A percentile compares a stretch with the other conserved stretches of the same genome.
phyloP scores from a whole-genome alignment of 495 filamentous ascomycete genomes.

The Penicillium soppii region DNA sequence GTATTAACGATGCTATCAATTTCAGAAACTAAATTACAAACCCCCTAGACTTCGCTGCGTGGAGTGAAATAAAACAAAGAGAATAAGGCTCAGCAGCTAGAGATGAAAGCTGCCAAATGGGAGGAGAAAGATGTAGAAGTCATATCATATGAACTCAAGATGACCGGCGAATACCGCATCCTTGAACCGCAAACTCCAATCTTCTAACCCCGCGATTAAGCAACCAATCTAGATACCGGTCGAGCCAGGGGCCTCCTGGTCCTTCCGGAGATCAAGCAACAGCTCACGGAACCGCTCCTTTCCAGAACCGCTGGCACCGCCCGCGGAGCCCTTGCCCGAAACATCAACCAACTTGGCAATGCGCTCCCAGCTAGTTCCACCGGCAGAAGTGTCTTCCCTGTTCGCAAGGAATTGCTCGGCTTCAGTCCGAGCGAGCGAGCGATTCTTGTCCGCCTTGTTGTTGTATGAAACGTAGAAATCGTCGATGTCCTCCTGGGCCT shows the following conservation, averaged over 20 bases:
- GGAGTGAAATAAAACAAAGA: slow-evolving; percentile 28
- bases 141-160: slow-evolving; percentile 6
- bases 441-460: slow-evolving; percentile 88
- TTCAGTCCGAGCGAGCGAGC: slow-evolving; percentile 80
- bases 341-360: slow-evolving; percentile 96
- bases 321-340: slow-evolving; percentile 85
- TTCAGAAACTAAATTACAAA: slow-evolving; percentile 33
- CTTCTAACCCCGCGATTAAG: not conserved
- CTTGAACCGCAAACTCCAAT: slow-evolving; percentile 2
- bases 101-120: slow-evolving; percentile 13
- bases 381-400: slow-evolving; percentile 86
- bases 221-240: slow-evolving; percentile 37
- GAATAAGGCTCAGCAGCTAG: slow-evolving; percentile 26
- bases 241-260: slow-evolving; percentile 88
- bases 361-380: slow-evolving; percentile 97
- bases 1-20: slow-evolving; percentile 30
- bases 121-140: slow-evolving; percentile 13
- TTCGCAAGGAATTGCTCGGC: slow-evolving; percentile 90
- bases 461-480: slow-evolving; percentile 99
- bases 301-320: slow-evolving; percentile 80
- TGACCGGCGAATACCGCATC: not conserved
- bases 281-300: slow-evolving; percentile 96
- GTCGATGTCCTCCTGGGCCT: slow-evolving; percentile 86
- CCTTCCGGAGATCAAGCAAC: slow-evolving; percentile 83
- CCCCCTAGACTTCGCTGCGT: slow-evolving; percentile 27